A percentile compares a stretch with the other conserved stretches of the same genome.
phyloP scores from a whole-genome alignment of 345 rosid genomes.

The Populus nigra region DNA sequence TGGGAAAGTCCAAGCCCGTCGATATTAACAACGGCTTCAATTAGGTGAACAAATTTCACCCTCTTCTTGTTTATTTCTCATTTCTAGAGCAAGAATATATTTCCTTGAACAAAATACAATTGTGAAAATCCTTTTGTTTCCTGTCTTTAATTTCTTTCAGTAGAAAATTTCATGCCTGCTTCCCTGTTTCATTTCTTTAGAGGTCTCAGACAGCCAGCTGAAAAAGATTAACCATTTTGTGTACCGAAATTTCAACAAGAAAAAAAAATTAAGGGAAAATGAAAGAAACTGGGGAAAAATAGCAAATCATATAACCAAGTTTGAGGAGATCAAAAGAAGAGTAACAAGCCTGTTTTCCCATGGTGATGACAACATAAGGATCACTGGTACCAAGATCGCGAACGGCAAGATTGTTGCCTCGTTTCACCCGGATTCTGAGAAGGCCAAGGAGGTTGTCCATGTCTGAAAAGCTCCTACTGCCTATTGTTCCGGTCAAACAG shows the following conservation, averaged over 20 bases:
- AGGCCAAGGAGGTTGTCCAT: slow-evolving; percentile 37
- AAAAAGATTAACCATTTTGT: background rate
- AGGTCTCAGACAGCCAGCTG: background rate
- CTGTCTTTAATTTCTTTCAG: background rate
- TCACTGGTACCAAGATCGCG: slow-evolving; percentile 40
- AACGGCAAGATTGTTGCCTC: slow-evolving; percentile 38
- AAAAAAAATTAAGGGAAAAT: no score
- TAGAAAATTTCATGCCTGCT: background rate
- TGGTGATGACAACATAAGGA: slow-evolving; percentile 37
- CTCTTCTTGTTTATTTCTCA: background rate
- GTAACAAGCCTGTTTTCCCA: slow-evolving; percentile 18
- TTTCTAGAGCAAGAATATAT: background rate
- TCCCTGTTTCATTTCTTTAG: background rate
- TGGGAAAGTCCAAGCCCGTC: background rate
- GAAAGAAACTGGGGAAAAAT: background rate
- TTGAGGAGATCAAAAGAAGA: background rate
- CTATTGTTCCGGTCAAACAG: background rate
- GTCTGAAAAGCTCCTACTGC: background rate
- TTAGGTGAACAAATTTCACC: background rate
- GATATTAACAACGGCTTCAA: background rate
- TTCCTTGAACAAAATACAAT: background rate
- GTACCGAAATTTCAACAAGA: background rate
- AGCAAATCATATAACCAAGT: background rate
- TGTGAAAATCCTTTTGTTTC: background rate
- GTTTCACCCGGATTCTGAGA: slow-evolving; percentile 25